Base-by-base conservation (phyloP, 2,329 filamentous ascomycete genomes). In the Alternaria solani region DNA sequence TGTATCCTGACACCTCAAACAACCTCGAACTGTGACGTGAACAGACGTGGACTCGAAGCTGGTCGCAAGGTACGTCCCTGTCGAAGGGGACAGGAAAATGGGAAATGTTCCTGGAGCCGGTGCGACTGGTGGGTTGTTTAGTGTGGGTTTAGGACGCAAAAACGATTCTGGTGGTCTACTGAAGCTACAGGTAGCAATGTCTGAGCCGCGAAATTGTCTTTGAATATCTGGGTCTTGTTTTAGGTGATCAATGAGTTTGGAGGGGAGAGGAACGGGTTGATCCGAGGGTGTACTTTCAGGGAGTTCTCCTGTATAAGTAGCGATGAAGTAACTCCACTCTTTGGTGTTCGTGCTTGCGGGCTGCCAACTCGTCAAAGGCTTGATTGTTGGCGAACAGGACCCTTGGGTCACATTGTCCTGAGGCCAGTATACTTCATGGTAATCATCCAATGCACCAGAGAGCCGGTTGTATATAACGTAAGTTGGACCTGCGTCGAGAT, bases 391-490 rank as follows among this genome's bases (percentile, higher is more conserved):
- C n/a, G 26, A 36, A 41, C 65, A 69, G 9, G 44, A 59, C 6
- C 43, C 51, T 8, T 51, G n/a, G 9, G 54, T 64, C 20, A 48
- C 30, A 3, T 48, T 7, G 9, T 36, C 16, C 16, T 46, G 28
- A 7, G 30, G 23, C 57, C 34, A n/a, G 51, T 59, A 9, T 20
- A 48, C 38, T 34, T 64, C 54, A 12, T 55, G 49, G 14, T 28
- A 55, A 8, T 52, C 25, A 30, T 74, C 67, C 9, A 67, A 48
- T 12, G 65, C 75, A 26, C 75, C 75, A 9, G 51, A 65, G 2
- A 78, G 36, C 18, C 64, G 55, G 14, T 69, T 68, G 54, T 76
- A 78, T 8, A 74, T 65, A 1, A 78, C 63, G 55, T 76, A 78
- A 1, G 72, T 75, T 6, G 73, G 70, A 2, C 73, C 74, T 23